Base-by-base conservation (phyloP, 2,329 filamentous ascomycete genomes). In the Cercospora berteroae region DNA sequence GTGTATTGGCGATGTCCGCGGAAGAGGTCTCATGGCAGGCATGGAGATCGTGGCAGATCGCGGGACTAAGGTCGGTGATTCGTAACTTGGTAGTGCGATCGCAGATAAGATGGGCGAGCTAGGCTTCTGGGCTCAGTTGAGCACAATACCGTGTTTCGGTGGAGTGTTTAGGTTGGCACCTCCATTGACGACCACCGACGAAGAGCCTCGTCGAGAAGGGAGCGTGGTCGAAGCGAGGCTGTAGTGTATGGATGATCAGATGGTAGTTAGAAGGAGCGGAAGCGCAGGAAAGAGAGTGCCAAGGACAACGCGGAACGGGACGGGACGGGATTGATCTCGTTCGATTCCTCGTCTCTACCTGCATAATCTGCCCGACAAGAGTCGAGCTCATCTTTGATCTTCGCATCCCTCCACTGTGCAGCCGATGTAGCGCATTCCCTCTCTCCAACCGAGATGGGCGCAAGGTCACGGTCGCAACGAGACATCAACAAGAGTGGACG, bases 1-100 rank as follows among this genome's bases (percentile, higher is more conserved):
- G 33, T 77, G 75, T 44, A 76, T 77, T 44, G 76, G 76, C 3
- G 76, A 77, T 48, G 71, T 77, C 2, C 71, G 76, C 9, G 75
- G 76, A 3, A 68, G 75, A 9, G 75, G 75, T 2, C 67, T 78
- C 3, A 71, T 77, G 68, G 72, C 71, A 18, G 76, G 76, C 1
- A 58, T 78, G 13, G 76, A 77, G 36, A 74, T 78, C 18, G 71
- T 77, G 36, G 68, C 69, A 7, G 69, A 76, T 64, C 65, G 69
- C 2, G 36, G 61, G 39, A 74, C 70, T 8, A 77, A 76, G 48
- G 60, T 63, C 3, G 73, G 71, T 8, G 70, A 70, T 36, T 55
- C 72, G 3, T 73, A 75, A n/a, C 69, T 77, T 5, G 76, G 74
- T 9, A 61, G 65, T 16, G 69, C 68, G 3, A 61, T 77, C 2